A percentile compares a stretch with the other conserved stretches of the same genome.
Conservation (phyloP, 1,284 basidiomycete genomes). For the Apiotrichum siamense region DNA sequence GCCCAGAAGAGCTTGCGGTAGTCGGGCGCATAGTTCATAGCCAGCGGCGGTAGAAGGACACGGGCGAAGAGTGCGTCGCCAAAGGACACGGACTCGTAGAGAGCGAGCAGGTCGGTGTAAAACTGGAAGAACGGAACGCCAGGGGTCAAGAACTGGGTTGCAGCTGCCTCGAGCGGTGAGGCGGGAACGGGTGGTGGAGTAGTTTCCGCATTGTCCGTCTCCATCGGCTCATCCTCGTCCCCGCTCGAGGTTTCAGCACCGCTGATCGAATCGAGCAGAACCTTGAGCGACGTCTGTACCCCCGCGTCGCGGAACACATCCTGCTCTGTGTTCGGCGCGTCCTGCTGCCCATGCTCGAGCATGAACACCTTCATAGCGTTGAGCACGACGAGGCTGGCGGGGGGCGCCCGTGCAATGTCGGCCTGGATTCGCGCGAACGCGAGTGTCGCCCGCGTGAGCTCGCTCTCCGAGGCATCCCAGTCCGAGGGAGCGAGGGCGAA, state of each 20-base stretch:
- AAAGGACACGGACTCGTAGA: conserved; percentile 89
- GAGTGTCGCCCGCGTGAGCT: conserved; percentile 65
- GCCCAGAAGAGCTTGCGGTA: conserved; percentile 80
- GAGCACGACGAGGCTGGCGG: conserved; percentile 51
- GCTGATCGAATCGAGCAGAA: conserved; percentile 50
- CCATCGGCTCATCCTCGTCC: conserved; percentile 30
- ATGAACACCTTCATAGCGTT: conserved; percentile 89
- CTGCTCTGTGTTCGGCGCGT: conserved; percentile 49
- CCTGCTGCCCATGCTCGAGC: conserved; percentile 63
- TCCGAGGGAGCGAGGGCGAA: conserved; percentile 61
- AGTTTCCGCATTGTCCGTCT: conserved; percentile 18
- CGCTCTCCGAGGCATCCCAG: conserved; percentile 76
- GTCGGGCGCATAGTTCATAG: conserved; percentile 65
- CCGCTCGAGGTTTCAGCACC: conserved; percentile 22
- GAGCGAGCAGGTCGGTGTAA: conserved; percentile 81
- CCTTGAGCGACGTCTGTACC: conserved; percentile 58
- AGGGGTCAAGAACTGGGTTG: conserved; percentile 59
- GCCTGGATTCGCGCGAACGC: conserved; percentile 49
- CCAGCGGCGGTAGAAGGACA: conserved; percentile 68
- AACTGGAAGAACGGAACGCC: conserved; percentile 80
- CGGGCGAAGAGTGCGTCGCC: conserved; percentile 68
- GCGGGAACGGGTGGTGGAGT: neutral
- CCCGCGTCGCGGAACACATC: conserved; percentile 51
- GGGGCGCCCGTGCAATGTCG: neutral
- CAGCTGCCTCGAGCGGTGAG: conserved; percentile 56